Evolutionary conservation across 257 asterid genomes (phyloP), one percentile per base, ranked within the genome.

Genomic region (Cordia subcordata): DNA sequence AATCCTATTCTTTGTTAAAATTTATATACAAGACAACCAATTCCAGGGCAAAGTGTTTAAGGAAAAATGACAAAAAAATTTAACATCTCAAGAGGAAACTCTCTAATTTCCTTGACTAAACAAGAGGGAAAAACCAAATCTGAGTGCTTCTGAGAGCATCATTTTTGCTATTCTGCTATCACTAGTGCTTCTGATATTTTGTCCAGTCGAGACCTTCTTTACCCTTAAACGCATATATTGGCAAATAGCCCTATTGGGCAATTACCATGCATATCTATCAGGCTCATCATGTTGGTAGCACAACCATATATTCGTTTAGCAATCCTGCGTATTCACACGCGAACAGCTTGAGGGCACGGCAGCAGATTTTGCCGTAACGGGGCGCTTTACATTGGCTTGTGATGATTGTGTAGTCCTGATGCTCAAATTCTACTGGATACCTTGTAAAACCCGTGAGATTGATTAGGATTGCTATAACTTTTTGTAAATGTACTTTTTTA

Each of bases 301-400:
- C 97, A 90, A 17, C 76, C 73, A 62, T 77, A 17, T 74, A 50
- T 65, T 85, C 88, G 23, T 87, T 90, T 45, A 87, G 18, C 70
- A 21, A 77, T 77, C 6, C 64, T 52, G n/a, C n/a, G 2, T 77
- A 68, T 8, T 90, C 87, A 76, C 96, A 90, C 8, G 82, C 63
- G 35, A 90, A 55, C 61, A 70, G 64, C 78, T 80, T 80, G 42
- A 90, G 71, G 0, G 96, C 84, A 0, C 54, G 38, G 73, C 97
- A 90, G 22, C 97, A 87, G 14, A 77, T 45, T 9, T 76, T 79
- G 0, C 72, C 61, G 0, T 85, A 90, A 12, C 83, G 76, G 0
- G 97, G 97, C 18, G 96, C 95, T 59, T 87, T 90, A 84, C 97
- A 90, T 49, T 78, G 87, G 77, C 96, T 87, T 15, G 95, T 87